Evolutionary conservation across 306 rosid species (phyloP), one percentile per base, ranked within the genome.

Genomic region (Clitoria ternatea): DNA sequence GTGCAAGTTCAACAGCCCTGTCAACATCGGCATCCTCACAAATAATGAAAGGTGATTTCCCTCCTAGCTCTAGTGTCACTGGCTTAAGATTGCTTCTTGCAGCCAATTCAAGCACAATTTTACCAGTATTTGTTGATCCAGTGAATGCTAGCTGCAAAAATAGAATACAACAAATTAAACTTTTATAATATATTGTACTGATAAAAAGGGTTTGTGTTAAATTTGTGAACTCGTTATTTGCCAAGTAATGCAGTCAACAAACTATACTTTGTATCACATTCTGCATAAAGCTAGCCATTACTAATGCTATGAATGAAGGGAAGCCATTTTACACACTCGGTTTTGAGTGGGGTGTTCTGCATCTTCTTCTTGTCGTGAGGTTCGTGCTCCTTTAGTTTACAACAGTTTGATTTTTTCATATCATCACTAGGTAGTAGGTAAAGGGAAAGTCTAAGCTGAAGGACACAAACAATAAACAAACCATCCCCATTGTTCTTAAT

Each of bases 21-120:
- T 93, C 85, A 20, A 93, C 66, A 64, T 93, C 96, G 66, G 96
- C 97, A 45, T 90, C 98, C 49, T 93, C 92, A 0, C 77, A 93
- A 47, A 93, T 79, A 17, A 93, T 88, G 87, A 93, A 90, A 73
- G 98, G 98, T 2, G 98, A 93, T 77, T 93, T 93, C 61, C 98
- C 97, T 66, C 98, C 98, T 2, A 93, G 97, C 84, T 93, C 98
- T 59, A 93, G 78, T 39, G 98, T 90, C 65, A 88, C 92, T 2
- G 92, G 88, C 81, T 93, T 93, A 27, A 93, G 91, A 74, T 93
- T 93, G 86, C 98, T 93, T 72, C 64, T 85, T 32, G 97, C 90
- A 55, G 98, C 96, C 79, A 90, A 76, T 80, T 80, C 88, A 23
- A 85, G 91, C 30, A 93, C 81, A 60, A 77, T 6, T 70, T 88